phyloP scores from a whole-genome alignment of 169 alveolate species.

The Plasmodium vinckei region DNA sequence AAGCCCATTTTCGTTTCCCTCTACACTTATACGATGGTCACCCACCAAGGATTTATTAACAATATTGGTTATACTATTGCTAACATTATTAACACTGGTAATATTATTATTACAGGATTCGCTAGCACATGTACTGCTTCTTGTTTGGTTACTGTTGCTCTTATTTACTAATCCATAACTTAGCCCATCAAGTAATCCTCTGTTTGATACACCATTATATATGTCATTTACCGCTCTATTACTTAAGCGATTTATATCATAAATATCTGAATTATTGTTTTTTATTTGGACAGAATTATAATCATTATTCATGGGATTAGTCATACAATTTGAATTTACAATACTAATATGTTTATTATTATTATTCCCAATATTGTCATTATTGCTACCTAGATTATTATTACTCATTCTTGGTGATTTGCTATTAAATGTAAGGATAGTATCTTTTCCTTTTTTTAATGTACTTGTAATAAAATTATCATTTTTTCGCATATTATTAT shows the following conservation, averaged over 20 bases:
- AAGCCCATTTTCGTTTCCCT: not conserved
- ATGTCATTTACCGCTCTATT: too few relatives aligned
- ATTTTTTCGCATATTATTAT: slow-evolving; percentile 7
- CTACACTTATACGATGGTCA: not conserved
- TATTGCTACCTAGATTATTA: not conserved
- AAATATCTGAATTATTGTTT: too few relatives aligned
- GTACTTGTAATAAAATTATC: not conserved
- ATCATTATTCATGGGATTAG: too few relatives aligned
- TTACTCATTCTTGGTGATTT: not conserved
- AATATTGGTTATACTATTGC: not conserved
- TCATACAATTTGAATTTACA: not conserved
- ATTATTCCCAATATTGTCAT: not conserved
- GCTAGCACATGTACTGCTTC: too few relatives aligned
- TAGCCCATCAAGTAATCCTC: too few relatives aligned
- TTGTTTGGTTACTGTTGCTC: too few relatives aligned
- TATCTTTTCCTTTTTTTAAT: slow-evolving; percentile 17
- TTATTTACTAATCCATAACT: too few relatives aligned
- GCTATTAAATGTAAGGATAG: slow-evolving; percentile 1
- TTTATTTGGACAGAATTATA: too few relatives aligned
- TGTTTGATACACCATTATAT: too few relatives aligned
- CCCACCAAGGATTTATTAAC: not conserved
- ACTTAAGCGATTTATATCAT: too few relatives aligned
- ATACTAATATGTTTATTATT: not conserved
- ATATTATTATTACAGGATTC: too few relatives aligned
- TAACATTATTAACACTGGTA: too few relatives aligned